Evolutionary conservation across 2,329 filamentous ascomycete genomes (phyloP).

Genomic region (Alternaria sp.): DNA sequence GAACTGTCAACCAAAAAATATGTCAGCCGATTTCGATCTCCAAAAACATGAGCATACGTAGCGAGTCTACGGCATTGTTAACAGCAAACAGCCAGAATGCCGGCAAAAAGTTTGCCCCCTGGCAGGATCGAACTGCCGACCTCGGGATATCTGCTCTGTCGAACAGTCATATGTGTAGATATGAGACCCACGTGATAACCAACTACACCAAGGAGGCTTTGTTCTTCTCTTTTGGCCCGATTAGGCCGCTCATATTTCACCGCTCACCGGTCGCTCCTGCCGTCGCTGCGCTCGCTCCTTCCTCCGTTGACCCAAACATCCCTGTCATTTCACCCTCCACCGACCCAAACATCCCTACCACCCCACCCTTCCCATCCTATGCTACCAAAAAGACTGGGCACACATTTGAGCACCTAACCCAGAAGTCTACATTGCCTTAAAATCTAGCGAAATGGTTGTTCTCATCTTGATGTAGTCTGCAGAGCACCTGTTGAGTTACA

Average conservation of each 20-base stretch:
- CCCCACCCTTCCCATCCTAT: not conserved
- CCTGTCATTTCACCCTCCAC: not conserved
- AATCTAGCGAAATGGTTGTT: not conserved
- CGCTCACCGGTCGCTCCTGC: not conserved
- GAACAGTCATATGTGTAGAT: conserved; percentile 32
- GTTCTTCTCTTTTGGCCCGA: no score
- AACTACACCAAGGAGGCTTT: conserved; percentile 38
- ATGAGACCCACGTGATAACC: conserved; percentile 42
- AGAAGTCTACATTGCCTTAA: not conserved
- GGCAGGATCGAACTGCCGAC: conserved; percentile 39
- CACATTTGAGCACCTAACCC: not conserved
- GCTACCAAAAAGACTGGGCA: not conserved
- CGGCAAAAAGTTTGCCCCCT: conserved; percentile 20
- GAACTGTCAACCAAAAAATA: not conserved
- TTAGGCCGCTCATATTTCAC: no score
- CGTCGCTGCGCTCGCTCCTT: not conserved
- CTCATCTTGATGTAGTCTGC: not conserved
- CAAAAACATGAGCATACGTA: not conserved
- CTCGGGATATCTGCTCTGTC: conserved; percentile 32
- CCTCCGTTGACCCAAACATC: not conserved
- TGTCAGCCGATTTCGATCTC: not conserved
- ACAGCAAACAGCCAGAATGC: not conserved
- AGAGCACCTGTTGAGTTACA: not conserved
- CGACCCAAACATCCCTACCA: not conserved
- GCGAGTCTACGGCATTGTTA: not conserved